A percentile compares a stretch with the other conserved stretches of the same genome.
Evolutionary conservation across 371 early-diverging fungal genomes (phyloP).

Genomic region (Gilbertella persicaria): DNA sequence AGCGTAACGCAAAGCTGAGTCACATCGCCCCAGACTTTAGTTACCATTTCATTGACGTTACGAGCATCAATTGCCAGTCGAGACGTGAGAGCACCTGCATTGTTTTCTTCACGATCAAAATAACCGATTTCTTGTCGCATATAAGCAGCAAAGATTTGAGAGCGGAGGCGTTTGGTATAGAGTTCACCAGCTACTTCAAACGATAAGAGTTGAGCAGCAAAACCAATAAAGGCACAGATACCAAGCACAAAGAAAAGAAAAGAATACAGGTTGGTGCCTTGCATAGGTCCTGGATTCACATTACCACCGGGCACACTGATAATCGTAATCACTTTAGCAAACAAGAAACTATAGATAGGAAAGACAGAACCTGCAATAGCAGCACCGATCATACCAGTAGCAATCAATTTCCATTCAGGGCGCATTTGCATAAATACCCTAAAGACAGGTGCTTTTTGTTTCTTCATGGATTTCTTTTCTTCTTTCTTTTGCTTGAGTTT

Average conservation of each 20-base stretch:
- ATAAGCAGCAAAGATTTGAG: constrained; percentile 54
- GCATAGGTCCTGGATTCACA: constrained; percentile 41
- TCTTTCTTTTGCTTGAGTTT: constrained; percentile 45
- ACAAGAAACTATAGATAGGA: constrained; percentile 47
- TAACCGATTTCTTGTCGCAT: constrained; percentile 84
- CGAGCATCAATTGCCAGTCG: constrained; percentile 82
- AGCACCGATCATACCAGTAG: constrained; percentile 45
- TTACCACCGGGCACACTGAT: constrained; percentile 1
- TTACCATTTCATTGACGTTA: constrained; percentile 65
- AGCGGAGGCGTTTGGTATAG: constrained; percentile 61
- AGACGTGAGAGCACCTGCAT: constrained; percentile 79
- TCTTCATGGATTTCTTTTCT: constrained; percentile 32
- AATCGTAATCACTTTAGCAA: constrained; percentile 31
- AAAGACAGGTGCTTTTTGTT: constrained; percentile 48
- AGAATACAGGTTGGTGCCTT: constrained; percentile 69
- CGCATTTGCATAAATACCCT: constrained; percentile 35
- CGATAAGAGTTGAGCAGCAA: constrained; percentile 29
- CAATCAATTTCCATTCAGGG: constrained; percentile 39
- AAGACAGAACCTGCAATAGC: constrained; percentile 58
- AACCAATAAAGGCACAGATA: constrained; percentile 47
- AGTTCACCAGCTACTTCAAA: constrained; percentile 59
- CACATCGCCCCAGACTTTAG: constrained; percentile 63
- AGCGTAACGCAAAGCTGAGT: constrained; percentile 55
- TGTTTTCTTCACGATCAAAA: constrained; percentile 85
- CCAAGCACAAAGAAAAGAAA: constrained; percentile 72